These are phyloP conservation scores for Termitomyces sp. DNA, from an alignment of 768 basidiomycete species.

Conservation along the genomic window DNA sequence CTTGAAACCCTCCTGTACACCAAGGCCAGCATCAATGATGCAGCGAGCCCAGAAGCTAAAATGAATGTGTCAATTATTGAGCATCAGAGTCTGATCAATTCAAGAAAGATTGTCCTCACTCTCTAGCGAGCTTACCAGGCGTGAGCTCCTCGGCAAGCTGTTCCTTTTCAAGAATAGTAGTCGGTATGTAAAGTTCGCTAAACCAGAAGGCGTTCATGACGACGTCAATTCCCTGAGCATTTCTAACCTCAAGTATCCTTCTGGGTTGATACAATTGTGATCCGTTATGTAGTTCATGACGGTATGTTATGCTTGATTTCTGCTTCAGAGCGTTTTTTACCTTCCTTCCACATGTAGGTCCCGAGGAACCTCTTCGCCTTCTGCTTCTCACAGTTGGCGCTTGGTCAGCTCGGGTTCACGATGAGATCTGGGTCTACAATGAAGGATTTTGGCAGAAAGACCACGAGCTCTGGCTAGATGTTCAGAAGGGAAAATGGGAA, in stretches of 20 bases:
- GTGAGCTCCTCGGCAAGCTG: slow-evolving; percentile 36
- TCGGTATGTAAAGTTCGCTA: slow-evolving; percentile 45
- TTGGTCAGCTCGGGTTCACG: slow-evolving; percentile 47
- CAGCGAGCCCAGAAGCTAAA: slow-evolving; percentile 65
- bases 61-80: slow-evolving; percentile 4
- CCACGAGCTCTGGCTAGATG: slow-evolving; percentile 49
- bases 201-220: slow-evolving; percentile 71
- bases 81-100: background rate
- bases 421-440: slow-evolving; percentile 77
- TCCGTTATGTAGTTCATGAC: slow-evolving; percentile 54
- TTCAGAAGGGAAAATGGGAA: slow-evolving; percentile 66
- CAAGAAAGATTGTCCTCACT: slow-evolving; percentile 39
- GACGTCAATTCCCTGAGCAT: slow-evolving; percentile 25
- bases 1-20: slow-evolving; percentile 62
- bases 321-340: background rate
- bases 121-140: slow-evolving; percentile 60
- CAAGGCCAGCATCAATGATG: slow-evolving; percentile 47
- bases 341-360: slow-evolving; percentile 18
- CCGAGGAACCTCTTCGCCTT: slow-evolving; percentile 42
- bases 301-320: slow-evolving; percentile 23
- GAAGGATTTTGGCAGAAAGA: slow-evolving; percentile 65
- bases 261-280: slow-evolving; percentile 19
- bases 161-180: slow-evolving; percentile 29
- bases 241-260: slow-evolving; percentile 22
- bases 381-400: slow-evolving; percentile 49